Evolutionary conservation across 2,329 filamentous ascomycete genomes (phyloP).

Genomic region (Arachnomyces sp.): DNA sequence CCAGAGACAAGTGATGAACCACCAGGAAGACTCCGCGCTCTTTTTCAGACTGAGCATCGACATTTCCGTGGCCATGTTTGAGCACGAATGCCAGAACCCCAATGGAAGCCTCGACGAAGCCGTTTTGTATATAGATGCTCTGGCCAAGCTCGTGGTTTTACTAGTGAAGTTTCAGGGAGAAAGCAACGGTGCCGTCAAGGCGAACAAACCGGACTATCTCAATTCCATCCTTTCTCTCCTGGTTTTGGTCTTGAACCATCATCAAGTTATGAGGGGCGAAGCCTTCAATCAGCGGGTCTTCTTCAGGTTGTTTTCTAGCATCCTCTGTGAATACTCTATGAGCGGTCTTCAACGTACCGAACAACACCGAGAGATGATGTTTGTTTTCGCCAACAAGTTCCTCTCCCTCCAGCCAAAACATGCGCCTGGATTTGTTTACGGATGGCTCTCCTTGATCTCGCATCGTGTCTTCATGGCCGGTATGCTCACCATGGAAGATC

Average conservation of each 20-base stretch:
- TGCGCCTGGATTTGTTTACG: constrained; percentile 76
- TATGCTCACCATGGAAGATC: constrained; percentile 61
- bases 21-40: constrained; percentile 65
- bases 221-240: constrained; percentile 72
- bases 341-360: constrained; percentile 53
- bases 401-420: constrained; percentile 66
- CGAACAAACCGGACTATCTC: constrained; percentile 62
- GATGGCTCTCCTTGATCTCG: constrained; percentile 73
- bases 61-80: constrained; percentile 67
- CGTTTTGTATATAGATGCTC: constrained; percentile 64
- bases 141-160: constrained; percentile 71
- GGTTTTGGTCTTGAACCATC: constrained; percentile 73
- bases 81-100: constrained; percentile 57
- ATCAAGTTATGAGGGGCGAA: constrained; percentile 73
- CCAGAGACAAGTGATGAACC: constrained; percentile 62
- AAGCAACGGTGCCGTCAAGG: constrained; percentile 49
- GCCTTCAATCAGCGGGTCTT: constrained; percentile 83
- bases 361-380: constrained; percentile 60
- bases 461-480: constrained; percentile 79
- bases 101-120: constrained; percentile 54
- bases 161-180: constrained; percentile 67
- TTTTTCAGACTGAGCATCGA: constrained; percentile 81
- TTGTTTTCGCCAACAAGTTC: constrained; percentile 65
- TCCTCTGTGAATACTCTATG: constrained; percentile 66
- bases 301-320: constrained; percentile 77